Conservation (phyloP, 73 alveolate species). For the Tetrahymena borealis region DNA sequence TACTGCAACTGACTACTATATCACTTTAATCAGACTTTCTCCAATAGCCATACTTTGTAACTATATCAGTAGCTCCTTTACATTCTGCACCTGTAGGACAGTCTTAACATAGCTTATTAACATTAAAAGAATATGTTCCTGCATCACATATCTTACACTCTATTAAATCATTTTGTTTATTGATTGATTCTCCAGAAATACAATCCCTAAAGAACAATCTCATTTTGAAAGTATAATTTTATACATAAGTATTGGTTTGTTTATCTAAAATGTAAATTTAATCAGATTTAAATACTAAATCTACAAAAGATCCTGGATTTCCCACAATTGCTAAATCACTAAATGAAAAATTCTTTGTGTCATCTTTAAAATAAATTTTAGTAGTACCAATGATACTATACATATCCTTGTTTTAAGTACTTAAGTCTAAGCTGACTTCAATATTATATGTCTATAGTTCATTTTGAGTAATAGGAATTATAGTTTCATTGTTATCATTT, state of each 20-base stretch:
- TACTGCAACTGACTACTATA: background rate
- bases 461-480: background rate
- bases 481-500: background rate
- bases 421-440: background rate
- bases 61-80: conserved; percentile 22
- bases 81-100: conserved; percentile 45
- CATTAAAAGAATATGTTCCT: conserved; percentile 4
- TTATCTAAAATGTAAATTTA: background rate
- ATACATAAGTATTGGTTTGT: background rate
- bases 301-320: background rate
- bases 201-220: background rate
- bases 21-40: conserved; percentile 34
- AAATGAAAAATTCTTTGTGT: background rate
- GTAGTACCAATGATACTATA: background rate
- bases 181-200: background rate
- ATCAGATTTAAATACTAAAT: background rate
- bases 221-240: background rate
- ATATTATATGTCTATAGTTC: background rate
- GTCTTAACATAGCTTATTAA: background rate
- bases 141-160: conserved; percentile 16
- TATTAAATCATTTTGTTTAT: background rate
- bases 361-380: background rate
- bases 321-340: background rate
- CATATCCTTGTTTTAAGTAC: background rate
- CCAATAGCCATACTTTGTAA: conserved; percentile 49